Base-by-base conservation (phyloP, 352 stramenopile species). In the Peronospora belbahrii region DNA sequence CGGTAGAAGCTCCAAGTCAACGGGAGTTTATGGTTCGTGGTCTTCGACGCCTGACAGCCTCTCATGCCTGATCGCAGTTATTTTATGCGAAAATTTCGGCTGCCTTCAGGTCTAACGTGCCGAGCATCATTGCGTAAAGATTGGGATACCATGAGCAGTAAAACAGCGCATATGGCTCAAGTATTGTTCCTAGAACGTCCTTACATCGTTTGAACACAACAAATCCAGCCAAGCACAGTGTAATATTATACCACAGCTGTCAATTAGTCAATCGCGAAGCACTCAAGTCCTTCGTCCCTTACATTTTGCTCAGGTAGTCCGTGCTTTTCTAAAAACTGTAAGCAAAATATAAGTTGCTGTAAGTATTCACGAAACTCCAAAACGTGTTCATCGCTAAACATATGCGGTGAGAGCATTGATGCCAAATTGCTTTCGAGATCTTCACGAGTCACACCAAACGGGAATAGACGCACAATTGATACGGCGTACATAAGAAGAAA, bases 401-500 rank as follows among this genome's bases (percentile, higher is more conserved):
- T 85, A 22, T 50, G 39, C 17, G 63, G 50, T 3, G 67, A 67
- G n/a, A 91, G 56, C 9, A 59, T 69, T 3, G 62, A 60, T 4
- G 60, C 46, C 15, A 84, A 46, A 11, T 77, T 67, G 17, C 48
- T 67, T 15, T 65, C 60, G 14, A 88, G 38, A 45, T 88, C 71
- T 41, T 86, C 67, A 24, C 62, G 57, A 30, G 46, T 67, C 38
- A 87, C 48, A 20, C 74, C 74, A 4, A 32, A 57, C 8, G 80
- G 80, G 30, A 88, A 88, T 4, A 63, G 58, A 15, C 68, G 57
- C 20, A 84, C 59, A 23, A 91, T 77, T 32, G 78, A 67, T 2
- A 65, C 59, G 4, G 77, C 79, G 44, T 92, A 92, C 69, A 92
- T 83, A 17, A 92, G 59, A 18, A 92, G 37, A 30, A 85, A 92